Evolutionary conservation across 352 stramenopile species (phyloP).

Genomic region (Globisporangium radiosum): DNA sequence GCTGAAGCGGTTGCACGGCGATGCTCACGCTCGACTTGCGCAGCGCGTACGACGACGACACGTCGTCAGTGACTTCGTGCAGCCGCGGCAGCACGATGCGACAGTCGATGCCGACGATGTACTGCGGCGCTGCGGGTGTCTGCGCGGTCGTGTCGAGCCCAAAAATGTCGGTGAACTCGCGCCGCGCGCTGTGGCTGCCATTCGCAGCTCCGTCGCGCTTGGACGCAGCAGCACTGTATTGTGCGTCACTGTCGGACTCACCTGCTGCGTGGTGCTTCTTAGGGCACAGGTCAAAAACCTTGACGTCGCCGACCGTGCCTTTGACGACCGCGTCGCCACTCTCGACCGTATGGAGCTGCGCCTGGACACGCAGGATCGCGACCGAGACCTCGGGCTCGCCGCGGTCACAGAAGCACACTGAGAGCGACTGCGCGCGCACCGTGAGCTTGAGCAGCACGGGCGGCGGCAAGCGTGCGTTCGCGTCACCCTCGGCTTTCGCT

Average conservation of each 20-base stretch:
- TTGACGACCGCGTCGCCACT: slow-evolving; percentile 27
- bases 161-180: slow-evolving; percentile 50
- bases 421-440: slow-evolving; percentile 65
- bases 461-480: not conserved
- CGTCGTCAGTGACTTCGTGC: not conserved
- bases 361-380: slow-evolving; percentile 49
- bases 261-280: slow-evolving; percentile 14
- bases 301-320: slow-evolving; percentile 52
- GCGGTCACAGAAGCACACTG: slow-evolving; percentile 70
- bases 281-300: slow-evolving; percentile 62
- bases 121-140: slow-evolving; percentile 12
- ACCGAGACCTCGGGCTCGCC: slow-evolving; percentile 56
- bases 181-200: slow-evolving; percentile 1
- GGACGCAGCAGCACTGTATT: not conserved
- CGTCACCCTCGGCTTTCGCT: slow-evolving; percentile 5
- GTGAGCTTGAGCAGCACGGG: slow-evolving; percentile 31
- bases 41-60: not conserved
- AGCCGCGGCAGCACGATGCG: slow-evolving; percentile 20
- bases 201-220: not conserved
- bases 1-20: slow-evolving; percentile 41
- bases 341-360: slow-evolving; percentile 26
- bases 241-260: slow-evolving; percentile 7
- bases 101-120: slow-evolving; percentile 43
- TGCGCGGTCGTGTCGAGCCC: slow-evolving; percentile 27
- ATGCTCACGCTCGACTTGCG: slow-evolving; percentile 34